These are phyloP conservation scores for Graphilbum sp. DNA, from an alignment of 2,329 filamentous ascomycete species.

Conservation along the genomic window DNA sequence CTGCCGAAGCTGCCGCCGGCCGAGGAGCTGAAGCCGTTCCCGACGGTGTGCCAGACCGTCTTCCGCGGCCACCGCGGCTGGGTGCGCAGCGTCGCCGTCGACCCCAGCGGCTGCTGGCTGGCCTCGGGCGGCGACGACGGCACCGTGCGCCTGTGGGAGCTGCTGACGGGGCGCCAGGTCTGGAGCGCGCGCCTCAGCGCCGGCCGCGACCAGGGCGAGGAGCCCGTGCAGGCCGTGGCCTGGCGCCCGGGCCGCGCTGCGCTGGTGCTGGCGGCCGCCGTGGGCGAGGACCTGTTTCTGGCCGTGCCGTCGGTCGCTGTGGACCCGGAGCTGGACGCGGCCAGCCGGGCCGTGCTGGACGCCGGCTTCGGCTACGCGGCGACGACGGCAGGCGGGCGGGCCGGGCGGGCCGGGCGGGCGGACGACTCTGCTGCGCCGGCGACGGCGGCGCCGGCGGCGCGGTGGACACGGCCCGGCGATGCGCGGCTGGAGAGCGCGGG, in stretches of 20 bases:
- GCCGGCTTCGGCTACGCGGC: conserved; percentile 90
- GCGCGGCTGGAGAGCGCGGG: conserved; percentile 58
- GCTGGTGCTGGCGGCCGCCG: conserved; percentile 66
- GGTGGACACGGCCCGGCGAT: conserved; percentile 69
- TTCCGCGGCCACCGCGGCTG: conserved; percentile 81
- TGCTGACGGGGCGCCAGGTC: conserved; percentile 70
- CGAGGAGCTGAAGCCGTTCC: conserved; percentile 88
- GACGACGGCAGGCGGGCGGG: conserved; percentile 21
- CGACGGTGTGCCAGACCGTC: conserved; percentile 72
- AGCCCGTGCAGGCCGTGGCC: conserved; percentile 67
- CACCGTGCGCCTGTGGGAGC: conserved; percentile 77
- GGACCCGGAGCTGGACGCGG: conserved; percentile 55
- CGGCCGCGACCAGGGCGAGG: conserved; percentile 37
- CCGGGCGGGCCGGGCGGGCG: no score
- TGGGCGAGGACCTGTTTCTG: conserved; percentile 73
- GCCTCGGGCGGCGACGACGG: conserved; percentile 93
- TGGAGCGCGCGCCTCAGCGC: conserved; percentile 69
- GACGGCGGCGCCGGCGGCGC: conserved; percentile 60
- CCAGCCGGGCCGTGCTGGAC: conserved; percentile 62
- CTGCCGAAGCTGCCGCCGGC: conserved; percentile 86
- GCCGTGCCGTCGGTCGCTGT: conserved; percentile 54
- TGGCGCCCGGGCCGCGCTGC: conserved; percentile 79
- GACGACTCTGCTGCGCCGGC: no score
- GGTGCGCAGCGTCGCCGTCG: conserved; percentile 70
- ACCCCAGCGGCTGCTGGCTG: conserved; percentile 70